Percentiles rank a stretch among this genome's conserved stretches.
phyloP scores from a whole-genome alignment of 2,329 filamentous ascomycete species.

The Colletotrichum lini region DNA sequence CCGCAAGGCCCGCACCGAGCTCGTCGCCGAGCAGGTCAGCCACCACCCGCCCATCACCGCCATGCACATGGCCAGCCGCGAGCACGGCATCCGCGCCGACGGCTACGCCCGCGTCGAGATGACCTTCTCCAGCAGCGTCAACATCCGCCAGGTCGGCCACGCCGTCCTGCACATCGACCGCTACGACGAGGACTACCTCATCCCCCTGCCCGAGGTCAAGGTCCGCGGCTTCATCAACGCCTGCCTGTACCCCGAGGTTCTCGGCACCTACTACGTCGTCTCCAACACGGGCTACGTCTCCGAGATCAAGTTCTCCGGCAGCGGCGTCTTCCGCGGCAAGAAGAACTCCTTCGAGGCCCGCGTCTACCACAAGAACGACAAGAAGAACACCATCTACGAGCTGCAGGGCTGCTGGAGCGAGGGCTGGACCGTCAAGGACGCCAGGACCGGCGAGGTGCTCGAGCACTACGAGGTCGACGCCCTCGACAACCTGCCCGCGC shows the following conservation, averaged over 20 bases:
- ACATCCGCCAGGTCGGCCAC: conserved; percentile 66
- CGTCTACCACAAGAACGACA: conserved; percentile 57
- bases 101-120: conserved; percentile 68
- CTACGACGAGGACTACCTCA: conserved; percentile 63
- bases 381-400: conserved; percentile 48
- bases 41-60: conserved; percentile 69
- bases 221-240: conserved; percentile 64
- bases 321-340: conserved; percentile 60
- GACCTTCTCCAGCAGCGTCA: conserved; percentile 64
- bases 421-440: conserved; percentile 50
- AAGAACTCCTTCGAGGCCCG: conserved; percentile 63
- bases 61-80: conserved; percentile 61
- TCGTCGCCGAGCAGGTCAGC: conserved; percentile 65
- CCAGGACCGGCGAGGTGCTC: conserved; percentile 50
- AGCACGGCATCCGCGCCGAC: conserved; percentile 61
- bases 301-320: conserved; percentile 63
- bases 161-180: conserved; percentile 64
- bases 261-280: conserved; percentile 60
- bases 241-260: conserved; percentile 64
- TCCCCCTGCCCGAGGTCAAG: conserved; percentile 64
- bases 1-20: conserved; percentile 47
- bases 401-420: conserved; percentile 43
- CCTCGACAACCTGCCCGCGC: conserved; percentile 49
- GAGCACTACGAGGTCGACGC: conserved; percentile 56
- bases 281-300: conserved; percentile 61